Evolutionary conservation across 352 stramenopile genomes (phyloP), one percentile per base, ranked within the genome.

Genomic region (Thraustochytrium sp.): DNA sequence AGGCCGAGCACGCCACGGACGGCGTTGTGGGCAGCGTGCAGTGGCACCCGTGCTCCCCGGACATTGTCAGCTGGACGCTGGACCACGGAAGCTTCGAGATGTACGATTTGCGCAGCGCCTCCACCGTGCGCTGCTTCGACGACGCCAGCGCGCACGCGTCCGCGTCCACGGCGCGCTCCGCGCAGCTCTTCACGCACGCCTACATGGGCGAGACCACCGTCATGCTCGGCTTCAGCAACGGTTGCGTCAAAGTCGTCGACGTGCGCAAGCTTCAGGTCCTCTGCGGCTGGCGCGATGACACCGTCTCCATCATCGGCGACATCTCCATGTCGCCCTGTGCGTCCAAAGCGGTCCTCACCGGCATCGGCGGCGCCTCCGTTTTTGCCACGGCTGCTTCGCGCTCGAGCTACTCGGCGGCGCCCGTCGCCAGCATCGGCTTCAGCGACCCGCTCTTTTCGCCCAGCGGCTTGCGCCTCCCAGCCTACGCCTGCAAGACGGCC

Each of bases 11-110:
- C 36, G 36, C 13, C 34, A 72, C 59, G 11, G 21, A 49, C 16
- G 59, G 59, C 36, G 36, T 72, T 44, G 59, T 72, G 8, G 59
- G 59, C 59, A 72, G 59, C 36, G 59, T 72, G 59, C 59, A 72
- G 21, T 72, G 59, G 59, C 59, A 72, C 26, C 59, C 59, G 8
- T 16, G 59, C 34, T 72, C 59, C 40, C 36, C 36, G 9, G 59
- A 72, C 40, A 21, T 72, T 21, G 59, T 72, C 1, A 72, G 59
- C 40, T 72, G 59, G 59, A 72, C 59, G 8, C 40, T 72, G 2
- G 59, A 72, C 40, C 46, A 21, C 13, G 59, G 59, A 1, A 72
- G 26, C 34, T 72, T 72, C 46, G 59, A 72, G 26, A 72, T 72
- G 59, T 72, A 42, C 26, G 59, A 72, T 26, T 4, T 72, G 42